Conservation (phyloP, 2,329 filamentous ascomycete species). For the Ophiostoma sp. region DNA sequence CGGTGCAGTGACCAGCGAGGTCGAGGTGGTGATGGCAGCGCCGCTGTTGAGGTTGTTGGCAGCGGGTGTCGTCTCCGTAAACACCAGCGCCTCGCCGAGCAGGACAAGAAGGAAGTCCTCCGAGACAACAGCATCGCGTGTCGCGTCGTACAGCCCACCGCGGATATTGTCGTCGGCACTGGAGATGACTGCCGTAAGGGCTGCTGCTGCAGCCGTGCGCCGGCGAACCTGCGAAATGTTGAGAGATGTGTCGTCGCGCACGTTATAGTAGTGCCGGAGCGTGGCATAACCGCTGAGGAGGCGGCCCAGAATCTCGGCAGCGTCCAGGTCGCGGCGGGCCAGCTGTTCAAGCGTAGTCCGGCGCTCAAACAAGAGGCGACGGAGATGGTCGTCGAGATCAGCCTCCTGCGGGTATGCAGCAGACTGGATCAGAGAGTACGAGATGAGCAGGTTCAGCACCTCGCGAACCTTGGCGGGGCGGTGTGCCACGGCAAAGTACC, state of each 20-base stretch:
- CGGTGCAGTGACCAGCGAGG: constrained; percentile 28
- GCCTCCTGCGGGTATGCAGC: constrained; percentile 66
- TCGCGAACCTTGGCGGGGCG: constrained; percentile 72
- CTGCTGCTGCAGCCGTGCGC: constrained; percentile 65
- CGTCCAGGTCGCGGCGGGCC: constrained; percentile 70
- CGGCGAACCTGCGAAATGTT: constrained; percentile 54
- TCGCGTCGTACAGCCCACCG: constrained; percentile 79
- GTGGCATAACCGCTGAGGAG: constrained; percentile 91
- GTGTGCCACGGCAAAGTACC: constrained; percentile 87
- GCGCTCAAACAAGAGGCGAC: constrained; percentile 64
- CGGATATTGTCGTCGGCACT: constrained; percentile 87
- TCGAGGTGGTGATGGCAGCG: not conserved
- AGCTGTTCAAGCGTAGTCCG: constrained; percentile 66
- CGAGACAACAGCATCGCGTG: constrained; percentile 74
- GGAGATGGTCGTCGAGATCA: constrained; percentile 69
- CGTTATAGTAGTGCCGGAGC: constrained; percentile 80
- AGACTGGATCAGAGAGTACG: constrained; percentile 80
- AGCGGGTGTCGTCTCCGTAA: constrained; percentile 49
- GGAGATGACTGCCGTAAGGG: constrained; percentile 75
- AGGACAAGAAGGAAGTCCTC: constrained; percentile 81
- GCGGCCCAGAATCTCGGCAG: constrained; percentile 75
- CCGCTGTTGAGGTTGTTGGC: not conserved
- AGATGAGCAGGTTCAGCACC: constrained; percentile 79
- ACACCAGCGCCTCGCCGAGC: constrained; percentile 75
- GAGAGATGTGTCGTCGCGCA: constrained; percentile 55